phyloP scores from a whole-genome alignment of 805 yeast species.

The Brettanomyces naardenensis region DNA sequence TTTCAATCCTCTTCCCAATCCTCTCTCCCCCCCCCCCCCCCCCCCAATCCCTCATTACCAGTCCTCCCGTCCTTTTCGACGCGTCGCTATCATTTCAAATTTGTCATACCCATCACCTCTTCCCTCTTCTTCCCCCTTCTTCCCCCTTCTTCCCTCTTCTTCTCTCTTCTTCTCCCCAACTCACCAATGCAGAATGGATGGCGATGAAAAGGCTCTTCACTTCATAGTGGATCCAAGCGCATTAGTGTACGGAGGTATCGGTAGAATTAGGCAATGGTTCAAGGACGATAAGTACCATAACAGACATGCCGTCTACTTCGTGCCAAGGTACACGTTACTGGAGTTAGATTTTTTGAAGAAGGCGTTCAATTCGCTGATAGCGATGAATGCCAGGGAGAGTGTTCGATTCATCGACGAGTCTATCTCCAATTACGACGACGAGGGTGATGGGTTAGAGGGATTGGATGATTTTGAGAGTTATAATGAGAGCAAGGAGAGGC shows the following conservation, averaged over 20 bases:
- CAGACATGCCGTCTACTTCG: conserved; percentile 32
- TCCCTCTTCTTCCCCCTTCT: neutral
- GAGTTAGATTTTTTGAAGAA: conserved; percentile 53
- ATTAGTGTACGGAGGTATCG: conserved; percentile 54
- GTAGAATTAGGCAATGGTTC: conserved; percentile 59
- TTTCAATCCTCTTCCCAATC: too few species aligned
- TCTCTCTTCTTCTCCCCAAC: neutral
- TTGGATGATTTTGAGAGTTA: conserved; percentile 18
- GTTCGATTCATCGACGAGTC: conserved; percentile 47
- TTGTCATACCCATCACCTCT: neutral
- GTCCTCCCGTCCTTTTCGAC: too few species aligned
- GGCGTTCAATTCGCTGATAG: conserved; percentile 42
- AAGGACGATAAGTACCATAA: conserved; percentile 15
- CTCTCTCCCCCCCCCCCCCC: too few species aligned
- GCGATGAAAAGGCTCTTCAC: conserved; percentile 13
- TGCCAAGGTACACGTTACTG: conserved; percentile 50
- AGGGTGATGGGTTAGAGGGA: conserved; percentile 3
- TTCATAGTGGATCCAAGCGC: conserved; percentile 63
- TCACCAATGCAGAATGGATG: neutral
- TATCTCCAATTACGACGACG: conserved; percentile 10
- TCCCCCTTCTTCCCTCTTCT: neutral
- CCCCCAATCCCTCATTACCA: too few species aligned
- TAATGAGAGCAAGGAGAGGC: conserved; percentile 9
- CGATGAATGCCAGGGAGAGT: conserved; percentile 61
- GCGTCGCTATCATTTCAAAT: too few species aligned